Base-by-base conservation (phyloP, 495 filamentous ascomycete genomes). In the Achaetomiella virescens region DNA sequence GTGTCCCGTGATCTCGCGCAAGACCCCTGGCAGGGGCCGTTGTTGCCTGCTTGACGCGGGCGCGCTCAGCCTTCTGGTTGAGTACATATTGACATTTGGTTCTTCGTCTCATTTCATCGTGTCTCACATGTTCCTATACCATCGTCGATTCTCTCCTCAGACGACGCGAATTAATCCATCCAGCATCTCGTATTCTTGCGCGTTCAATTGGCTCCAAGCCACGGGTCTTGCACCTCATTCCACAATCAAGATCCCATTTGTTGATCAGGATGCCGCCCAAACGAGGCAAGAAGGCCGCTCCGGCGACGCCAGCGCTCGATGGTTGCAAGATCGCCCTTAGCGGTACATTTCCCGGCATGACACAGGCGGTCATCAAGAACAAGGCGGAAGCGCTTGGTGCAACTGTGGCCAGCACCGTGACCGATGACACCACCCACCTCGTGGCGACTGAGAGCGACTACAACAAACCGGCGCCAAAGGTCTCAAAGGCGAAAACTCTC, bases 341-440 rank as follows among this genome's bases (percentile, higher is more conserved):
- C 55, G 86, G 86, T 20, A 75, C 76, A 0, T 82, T 88, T 48
- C 74, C 78, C 0, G 73, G 74, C 7, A 67, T 70, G 17, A 77
- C 75, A 14, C 85, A 88, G 60, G 68, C 58, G 9, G 57, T 59
- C 8, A 58, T 81, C 12, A 73, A 77, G 59, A 61, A 64, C 17
- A 67, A 72, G 17, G 73, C 86, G 25, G 69, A 71, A 20, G 47
- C 52, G 0, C 71, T 80, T 22, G 83, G 84, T 2, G 86, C 74
- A 0, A 65, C 60, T 6, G 74, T 81, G 31, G 68, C 61, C 17
- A 71, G 69, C 35, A 57, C 70, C 0, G 72, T 87, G 18, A 75
- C 72, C 8, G 59, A 69, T 10, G 60, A 70, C 6, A 80, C 78
- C 6, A 89, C 84, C 0, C 84, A 88, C 59, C 65, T 90, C 0